These are phyloP conservation scores for Martiniozyma abietophila DNA, from an alignment of 805 yeast species.

Conservation along the genomic window DNA sequence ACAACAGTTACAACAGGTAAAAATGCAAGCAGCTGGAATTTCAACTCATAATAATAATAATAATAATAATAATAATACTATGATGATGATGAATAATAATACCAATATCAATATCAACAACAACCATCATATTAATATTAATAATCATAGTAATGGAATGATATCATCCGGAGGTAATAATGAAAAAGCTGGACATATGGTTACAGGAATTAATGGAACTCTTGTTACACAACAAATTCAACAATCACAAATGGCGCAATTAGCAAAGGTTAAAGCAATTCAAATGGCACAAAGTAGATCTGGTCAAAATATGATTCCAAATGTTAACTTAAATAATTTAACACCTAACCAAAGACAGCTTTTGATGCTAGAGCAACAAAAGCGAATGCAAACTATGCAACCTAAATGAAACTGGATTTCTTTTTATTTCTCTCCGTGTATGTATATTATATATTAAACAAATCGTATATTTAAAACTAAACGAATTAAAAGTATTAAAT, in stretches of 20 bases:
- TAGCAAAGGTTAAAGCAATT: conserved; percentile 18
- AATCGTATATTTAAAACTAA: no score
- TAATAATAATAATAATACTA: conserved; percentile 4
- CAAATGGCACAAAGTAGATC: conserved; percentile 5
- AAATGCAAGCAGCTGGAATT: background rate
- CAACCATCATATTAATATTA: conserved; percentile 1
- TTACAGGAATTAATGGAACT: conserved; percentile 18
- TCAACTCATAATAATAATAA: no score
- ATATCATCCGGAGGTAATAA: no score
- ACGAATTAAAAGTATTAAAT: no score
- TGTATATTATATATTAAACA: no score
- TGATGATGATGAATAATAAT: conserved; percentile 1
- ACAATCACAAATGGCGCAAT: conserved; percentile 12
- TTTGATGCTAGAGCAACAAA: conserved; percentile 8
- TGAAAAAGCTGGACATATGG: conserved; percentile 19
- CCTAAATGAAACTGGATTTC: no score
- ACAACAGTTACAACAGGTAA: conserved; percentile 9
- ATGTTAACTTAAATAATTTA: conserved; percentile 5
- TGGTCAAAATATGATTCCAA: background rate
- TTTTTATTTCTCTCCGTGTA: no score
- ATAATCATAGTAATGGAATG: no score
- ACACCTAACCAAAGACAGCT: conserved; percentile 5
- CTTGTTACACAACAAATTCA: conserved; percentile 13
- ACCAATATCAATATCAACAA: conserved; percentile 6
- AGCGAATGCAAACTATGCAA: conserved; percentile 3